Conservation (phyloP, 2,329 filamentous ascomycete genomes). For the Alternaria solani region DNA sequence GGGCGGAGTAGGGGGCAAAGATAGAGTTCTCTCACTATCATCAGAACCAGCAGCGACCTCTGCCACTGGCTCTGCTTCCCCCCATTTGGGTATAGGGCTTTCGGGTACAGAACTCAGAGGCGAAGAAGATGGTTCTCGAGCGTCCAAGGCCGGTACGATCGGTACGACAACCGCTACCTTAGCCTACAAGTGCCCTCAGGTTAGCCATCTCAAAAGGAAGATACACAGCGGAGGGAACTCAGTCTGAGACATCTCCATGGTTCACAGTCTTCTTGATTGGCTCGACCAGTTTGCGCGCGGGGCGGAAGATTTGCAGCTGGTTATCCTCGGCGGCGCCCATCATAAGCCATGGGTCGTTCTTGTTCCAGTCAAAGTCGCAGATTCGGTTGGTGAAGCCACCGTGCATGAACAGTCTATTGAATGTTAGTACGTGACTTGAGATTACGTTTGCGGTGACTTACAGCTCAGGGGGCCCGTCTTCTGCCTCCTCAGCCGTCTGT, state of each 20-base stretch:
- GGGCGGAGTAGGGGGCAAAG: not conserved
- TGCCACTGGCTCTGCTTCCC: not conserved
- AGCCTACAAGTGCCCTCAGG: not conserved
- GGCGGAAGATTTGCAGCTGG: conserved; percentile 81
- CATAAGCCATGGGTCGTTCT: conserved; percentile 95
- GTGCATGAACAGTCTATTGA: conserved; percentile 87
- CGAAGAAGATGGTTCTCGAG: not conserved
- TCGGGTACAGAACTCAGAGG: not conserved
- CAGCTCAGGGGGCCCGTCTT: conserved; percentile 95
- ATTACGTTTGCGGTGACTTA: conserved; percentile 58
- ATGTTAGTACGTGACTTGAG: conserved; percentile 18
- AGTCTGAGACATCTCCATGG: conserved; percentile 52
- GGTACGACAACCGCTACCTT: not conserved
- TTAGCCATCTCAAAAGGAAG: conserved; percentile 5
- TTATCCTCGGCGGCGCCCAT: conserved; percentile 97
- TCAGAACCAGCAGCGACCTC: not conserved
- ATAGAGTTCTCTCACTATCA: not conserved
- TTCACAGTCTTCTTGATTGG: conserved; percentile 46
- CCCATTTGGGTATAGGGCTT: not conserved
- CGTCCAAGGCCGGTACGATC: not conserved
- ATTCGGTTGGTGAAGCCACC: conserved; percentile 97
- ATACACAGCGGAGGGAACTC: conserved; percentile 13
- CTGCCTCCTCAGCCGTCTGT: conserved; percentile 91
- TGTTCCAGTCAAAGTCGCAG: conserved; percentile 97
- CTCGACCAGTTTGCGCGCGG: conserved; percentile 49